Conservation (phyloP, 495 filamentous ascomycete species). For the Annulohypoxylon stygium region DNA sequence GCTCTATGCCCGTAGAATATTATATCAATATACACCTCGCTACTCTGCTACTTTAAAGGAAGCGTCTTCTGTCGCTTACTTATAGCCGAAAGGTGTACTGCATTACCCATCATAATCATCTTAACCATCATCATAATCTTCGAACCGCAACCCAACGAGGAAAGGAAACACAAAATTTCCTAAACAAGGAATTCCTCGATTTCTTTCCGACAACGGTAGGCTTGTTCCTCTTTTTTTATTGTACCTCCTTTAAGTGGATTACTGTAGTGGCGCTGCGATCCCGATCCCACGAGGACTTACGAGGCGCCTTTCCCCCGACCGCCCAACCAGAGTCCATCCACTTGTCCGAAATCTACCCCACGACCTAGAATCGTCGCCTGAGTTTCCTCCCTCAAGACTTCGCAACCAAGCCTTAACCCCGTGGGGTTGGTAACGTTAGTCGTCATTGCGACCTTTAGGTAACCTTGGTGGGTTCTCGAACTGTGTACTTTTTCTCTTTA, state of each 20-base stretch:
- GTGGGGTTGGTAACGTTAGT: conserved; percentile 41
- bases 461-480: conserved; percentile 29
- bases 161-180: conserved; percentile 1
- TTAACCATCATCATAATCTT: neutral
- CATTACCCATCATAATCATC: conserved; percentile 4
- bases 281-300: conserved; percentile 29
- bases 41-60: conserved; percentile 43
- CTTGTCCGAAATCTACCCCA: conserved; percentile 56
- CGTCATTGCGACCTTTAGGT: conserved; percentile 37
- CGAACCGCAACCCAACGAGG: conserved; percentile 25
- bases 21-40: conserved; percentile 34
- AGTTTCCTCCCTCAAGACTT: conserved; percentile 34
- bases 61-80: conserved; percentile 22
- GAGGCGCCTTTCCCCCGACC: conserved; percentile 48
- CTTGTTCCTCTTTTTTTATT: neutral
- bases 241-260: conserved; percentile 26
- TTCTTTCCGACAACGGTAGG: conserved; percentile 34
- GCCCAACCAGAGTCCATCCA: conserved; percentile 58
- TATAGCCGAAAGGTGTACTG: conserved; percentile 20
- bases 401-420: conserved; percentile 37
- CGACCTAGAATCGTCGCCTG: conserved; percentile 41
- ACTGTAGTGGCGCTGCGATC: conserved; percentile 21
- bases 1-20: conserved; percentile 36
- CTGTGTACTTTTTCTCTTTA: conserved; percentile 28
- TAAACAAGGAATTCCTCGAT: conserved; percentile 20